Conservation (phyloP, 2,329 filamentous ascomycete genomes). For the Laburnicola sp. region DNA sequence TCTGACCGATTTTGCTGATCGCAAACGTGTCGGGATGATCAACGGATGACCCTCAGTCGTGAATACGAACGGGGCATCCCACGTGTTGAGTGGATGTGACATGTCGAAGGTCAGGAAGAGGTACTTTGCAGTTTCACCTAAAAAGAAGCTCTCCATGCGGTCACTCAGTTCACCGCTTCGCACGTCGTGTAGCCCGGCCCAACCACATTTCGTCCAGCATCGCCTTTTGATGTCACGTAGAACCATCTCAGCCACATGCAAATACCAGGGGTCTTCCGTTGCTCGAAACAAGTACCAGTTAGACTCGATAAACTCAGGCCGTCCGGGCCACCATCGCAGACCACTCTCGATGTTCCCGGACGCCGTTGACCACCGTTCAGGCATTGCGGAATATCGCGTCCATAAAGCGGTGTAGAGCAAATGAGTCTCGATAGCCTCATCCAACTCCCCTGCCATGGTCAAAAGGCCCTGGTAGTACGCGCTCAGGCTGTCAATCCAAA, state of each 20-base stretch:
- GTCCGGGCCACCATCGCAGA: constrained; percentile 90
- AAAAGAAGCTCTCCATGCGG: constrained; percentile 98
- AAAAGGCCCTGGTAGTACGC: constrained; percentile 93
- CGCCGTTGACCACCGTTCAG: constrained; percentile 88
- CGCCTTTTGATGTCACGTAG: constrained; percentile 82
- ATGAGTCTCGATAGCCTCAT: constrained; percentile 89
- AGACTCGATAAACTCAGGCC: constrained; percentile 95
- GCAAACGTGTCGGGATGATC: constrained; percentile 65
- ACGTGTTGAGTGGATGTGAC: constrained; percentile 80
- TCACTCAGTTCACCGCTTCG: constrained; percentile 79
- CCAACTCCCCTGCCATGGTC: constrained; percentile 81
- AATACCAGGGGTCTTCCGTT: constrained; percentile 92
- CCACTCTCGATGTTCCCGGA: constrained; percentile 83
- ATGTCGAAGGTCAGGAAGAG: constrained; percentile 88
- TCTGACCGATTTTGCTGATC: constrained; percentile 19
- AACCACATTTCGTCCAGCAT: constrained; percentile 89
- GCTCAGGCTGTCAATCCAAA: constrained; percentile 94
- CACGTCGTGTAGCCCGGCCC: constrained; percentile 74
- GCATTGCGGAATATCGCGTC: constrained; percentile 91
- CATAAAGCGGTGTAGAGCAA: constrained; percentile 89
- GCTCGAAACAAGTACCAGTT: constrained; percentile 95
- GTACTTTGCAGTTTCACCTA: constrained; percentile 96
- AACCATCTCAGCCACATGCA: constrained; percentile 95
- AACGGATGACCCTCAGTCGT: constrained; percentile 95
- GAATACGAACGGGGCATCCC: constrained; percentile 89